Evolutionary conservation across 129 eudicot species (phyloP), one percentile per base, ranked within the genome.

Genomic region (Escallonia rubra): DNA sequence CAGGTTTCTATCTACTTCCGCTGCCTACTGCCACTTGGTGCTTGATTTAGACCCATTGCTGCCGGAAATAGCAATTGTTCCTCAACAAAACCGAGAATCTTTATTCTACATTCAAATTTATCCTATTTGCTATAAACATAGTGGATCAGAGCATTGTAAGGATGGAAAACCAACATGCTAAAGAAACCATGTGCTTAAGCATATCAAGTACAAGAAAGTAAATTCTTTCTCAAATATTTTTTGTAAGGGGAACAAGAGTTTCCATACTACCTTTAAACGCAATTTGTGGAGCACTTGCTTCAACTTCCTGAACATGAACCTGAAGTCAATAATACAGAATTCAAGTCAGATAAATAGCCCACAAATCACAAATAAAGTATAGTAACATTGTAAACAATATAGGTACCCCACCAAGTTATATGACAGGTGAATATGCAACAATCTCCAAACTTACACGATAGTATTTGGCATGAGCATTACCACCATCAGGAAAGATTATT

Each of bases 261-360:
- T 8, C 4, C 51, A 12, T 10, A 70, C 52, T 76, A 88, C 96
- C 96, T 83, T 64, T 88, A 71, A 70, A 68, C 68, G 66, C 51
- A 78, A 23, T 23, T 23, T 85, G 91, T 3, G 71, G 48, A 69
- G 78, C 75, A 70, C 57, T 85, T 65, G 80, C 76, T 77, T 83
- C 83, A 59, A 88, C 94, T 77, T 91, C 91, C 68, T 82, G 98
- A 76, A 93, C 80, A 77, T 93, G 98, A 72, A 93, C 86, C 98
- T 93, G 81, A 56, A 78, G 63, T 72, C 54, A 75, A 59, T 63
- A 59, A 57, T 13, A 14, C 47, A 72, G 12, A 59, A 74, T 49
- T 56, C 50, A 51, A 23, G 68, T 57, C 47, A 59, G 69, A 48
- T 62, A 44, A 64, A 65, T 46, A 41, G 48, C 61, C 46, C 23